Evolutionary conservation across 2,329 filamentous ascomycete genomes (phyloP), one percentile per base, ranked within the genome.

Genomic region (Aspergillus ibericus): DNA sequence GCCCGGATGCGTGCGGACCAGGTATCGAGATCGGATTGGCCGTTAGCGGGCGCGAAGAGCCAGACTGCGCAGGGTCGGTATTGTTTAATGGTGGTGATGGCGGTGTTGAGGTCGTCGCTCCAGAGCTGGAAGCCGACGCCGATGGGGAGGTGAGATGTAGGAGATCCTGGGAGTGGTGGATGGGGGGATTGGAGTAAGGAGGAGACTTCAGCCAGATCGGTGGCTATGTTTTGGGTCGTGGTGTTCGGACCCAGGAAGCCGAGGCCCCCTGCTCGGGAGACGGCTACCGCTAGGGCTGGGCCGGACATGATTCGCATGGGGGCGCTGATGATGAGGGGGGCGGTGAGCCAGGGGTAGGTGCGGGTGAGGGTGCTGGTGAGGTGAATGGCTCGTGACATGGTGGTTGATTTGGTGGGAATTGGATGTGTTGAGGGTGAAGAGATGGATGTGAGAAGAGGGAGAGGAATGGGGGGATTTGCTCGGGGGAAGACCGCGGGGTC

Each of bases 231-330:
- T 16, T 68, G 59, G 1, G 75, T 70, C 58, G 77, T 75, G 22
- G 69, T 88, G 0, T 85, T 85, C 0, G 87, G 86, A 1, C 79
- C 76, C 13, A 86, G 79, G 61, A 92, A 80, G 1, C 79, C 84
- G 0, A 84, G 63, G 1, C 82, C 82, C 1, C 83, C 82, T 29
- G 84, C 82, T 62, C 74, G 74, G 1, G 84, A 86, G 13, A 91
- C 81, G 34, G 85, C 82, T 16, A 86, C 76, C 2, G 88, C 86
- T 1, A 92, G 79, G 0, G 70, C 81, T 59, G 72, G 83, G 67
- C 75, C 82, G 61, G 81, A 77, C 63, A 91, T 85, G 20, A 88
- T 79, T 52, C 88, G 84, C 89, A 92, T 92, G 0, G 89, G 90
- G 2, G 87, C 89, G 55, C 81, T 77, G 55, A 84, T 78, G 20